Conservation (phyloP, 306 rosid species). For the Glycine soja region DNA sequence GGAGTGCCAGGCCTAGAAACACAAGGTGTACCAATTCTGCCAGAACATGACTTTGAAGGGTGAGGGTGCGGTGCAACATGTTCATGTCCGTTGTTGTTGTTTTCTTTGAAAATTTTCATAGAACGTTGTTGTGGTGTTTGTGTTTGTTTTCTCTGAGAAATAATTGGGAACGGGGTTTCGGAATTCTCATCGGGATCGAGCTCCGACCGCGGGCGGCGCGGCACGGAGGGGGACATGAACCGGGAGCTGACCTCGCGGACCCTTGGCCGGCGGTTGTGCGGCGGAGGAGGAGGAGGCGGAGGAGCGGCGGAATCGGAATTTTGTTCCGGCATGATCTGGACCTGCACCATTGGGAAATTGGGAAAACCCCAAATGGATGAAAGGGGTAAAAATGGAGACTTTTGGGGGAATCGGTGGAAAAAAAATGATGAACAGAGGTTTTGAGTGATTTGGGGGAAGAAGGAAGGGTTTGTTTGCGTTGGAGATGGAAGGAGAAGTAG, state of each 20-base stretch:
- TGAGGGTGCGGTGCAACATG: slow-evolving; percentile 12
- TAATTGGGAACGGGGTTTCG: slow-evolving; percentile 54
- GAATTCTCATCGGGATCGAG: slow-evolving; percentile 59
- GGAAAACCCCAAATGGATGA: slow-evolving; percentile 34
- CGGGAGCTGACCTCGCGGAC: slow-evolving; percentile 91
- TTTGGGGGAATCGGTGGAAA: slow-evolving; percentile 4
- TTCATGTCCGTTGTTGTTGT: slow-evolving; percentile 48
- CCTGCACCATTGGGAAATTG: neutral
- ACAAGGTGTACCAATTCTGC: slow-evolving; percentile 60
- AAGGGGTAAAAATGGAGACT: neutral
- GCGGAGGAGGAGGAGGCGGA: slow-evolving; percentile 58
- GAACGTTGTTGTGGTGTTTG: neutral
- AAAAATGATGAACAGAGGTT: neutral
- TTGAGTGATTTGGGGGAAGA: slow-evolving; percentile 1
- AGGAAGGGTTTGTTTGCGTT: neutral
- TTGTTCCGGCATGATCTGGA: slow-evolving; percentile 39
- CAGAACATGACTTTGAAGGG: slow-evolving; percentile 56
- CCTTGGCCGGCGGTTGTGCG: slow-evolving; percentile 69
- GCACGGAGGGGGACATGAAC: slow-evolving; percentile 73
- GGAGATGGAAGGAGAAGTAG: slow-evolving; percentile 34
- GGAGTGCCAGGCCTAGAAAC: slow-evolving; percentile 73
- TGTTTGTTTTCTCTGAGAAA: slow-evolving; percentile 55
- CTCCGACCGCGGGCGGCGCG: slow-evolving; percentile 54
- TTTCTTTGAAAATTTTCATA: slow-evolving; percentile 46
- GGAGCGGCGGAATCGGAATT: slow-evolving; percentile 39